Conservation (phyloP, 306 rosid genomes). For the Potentilla sterilis region DNA sequence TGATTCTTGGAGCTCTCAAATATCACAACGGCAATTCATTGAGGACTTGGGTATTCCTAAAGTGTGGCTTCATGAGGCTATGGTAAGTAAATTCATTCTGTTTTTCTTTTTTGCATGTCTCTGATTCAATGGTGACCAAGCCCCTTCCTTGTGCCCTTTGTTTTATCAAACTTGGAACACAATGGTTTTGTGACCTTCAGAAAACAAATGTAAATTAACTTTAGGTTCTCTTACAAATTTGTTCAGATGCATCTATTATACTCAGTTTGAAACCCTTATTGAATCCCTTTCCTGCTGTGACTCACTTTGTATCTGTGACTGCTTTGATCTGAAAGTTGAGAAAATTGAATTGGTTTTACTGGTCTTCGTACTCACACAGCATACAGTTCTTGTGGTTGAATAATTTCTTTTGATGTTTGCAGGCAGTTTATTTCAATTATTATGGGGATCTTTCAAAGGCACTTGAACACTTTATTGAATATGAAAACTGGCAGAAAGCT, state of each 20-base stretch:
- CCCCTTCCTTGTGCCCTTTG: not conserved
- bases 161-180: not conserved
- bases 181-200: not conserved
- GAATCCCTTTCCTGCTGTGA: not conserved
- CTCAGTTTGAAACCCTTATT: not conserved
- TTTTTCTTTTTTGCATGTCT: constrained; percentile 7
- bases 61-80: constrained; percentile 92
- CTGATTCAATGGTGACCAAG: not conserved
- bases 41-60: constrained; percentile 82
- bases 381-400: constrained; percentile 30
- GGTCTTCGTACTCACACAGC: not conserved
- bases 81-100: constrained; percentile 48
- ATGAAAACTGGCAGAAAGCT: constrained; percentile 92
- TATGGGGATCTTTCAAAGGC: constrained; percentile 65
- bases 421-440: constrained; percentile 82
- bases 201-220: not conserved
- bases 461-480: constrained; percentile 78
- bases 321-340: not conserved
- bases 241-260: not conserved
- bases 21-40: constrained; percentile 68
- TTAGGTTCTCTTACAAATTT: not conserved
- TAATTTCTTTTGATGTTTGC: constrained; percentile 35
- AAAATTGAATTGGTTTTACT: not conserved
- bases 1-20: constrained; percentile 90
- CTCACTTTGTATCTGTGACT: not conserved